Evolutionary conservation across 2,329 filamentous ascomycete genomes (phyloP).

Genomic region (Trichoderma hamatum): DNA sequence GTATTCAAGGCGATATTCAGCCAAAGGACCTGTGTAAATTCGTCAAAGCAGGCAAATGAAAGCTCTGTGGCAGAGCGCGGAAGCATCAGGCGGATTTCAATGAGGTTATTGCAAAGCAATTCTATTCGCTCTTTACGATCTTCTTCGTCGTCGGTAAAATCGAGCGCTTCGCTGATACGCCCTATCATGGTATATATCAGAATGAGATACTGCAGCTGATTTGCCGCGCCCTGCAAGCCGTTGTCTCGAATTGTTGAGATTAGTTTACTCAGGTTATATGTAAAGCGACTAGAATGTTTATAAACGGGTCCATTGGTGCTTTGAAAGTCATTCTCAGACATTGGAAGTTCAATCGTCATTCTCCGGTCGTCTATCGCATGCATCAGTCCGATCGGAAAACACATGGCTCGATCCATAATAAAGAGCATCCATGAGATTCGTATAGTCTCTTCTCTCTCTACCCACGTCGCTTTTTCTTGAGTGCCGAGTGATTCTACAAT

Average conservation of each 20-base stretch:
- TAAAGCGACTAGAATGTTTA: constrained; percentile 3
- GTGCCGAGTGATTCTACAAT: constrained; percentile 26
- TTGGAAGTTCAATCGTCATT: constrained; percentile 32
- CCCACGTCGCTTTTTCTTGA: constrained; percentile 25
- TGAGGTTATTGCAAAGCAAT: constrained; percentile 27
- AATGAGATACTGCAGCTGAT: constrained; percentile 32
- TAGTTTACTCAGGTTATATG: constrained; percentile 28
- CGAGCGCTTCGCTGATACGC: constrained; percentile 31
- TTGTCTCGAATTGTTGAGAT: constrained; percentile 29
- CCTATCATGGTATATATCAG: constrained; percentile 33
- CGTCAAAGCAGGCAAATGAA: constrained; percentile 28
- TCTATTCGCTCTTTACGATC: constrained; percentile 26
- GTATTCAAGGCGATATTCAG: constrained; percentile 30
- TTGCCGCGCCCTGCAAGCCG: constrained; percentile 21
- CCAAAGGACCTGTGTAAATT: constrained; percentile 32
- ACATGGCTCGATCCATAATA: constrained; percentile 34
- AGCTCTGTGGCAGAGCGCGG: constrained; percentile 33
- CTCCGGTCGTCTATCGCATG: constrained; percentile 35
- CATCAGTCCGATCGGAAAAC: constrained; percentile 33
- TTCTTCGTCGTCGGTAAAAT: constrained; percentile 27
- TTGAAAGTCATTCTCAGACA: constrained; percentile 32
- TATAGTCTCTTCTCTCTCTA: constrained; percentile 32
- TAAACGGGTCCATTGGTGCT: not conserved
- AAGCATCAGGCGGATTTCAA: constrained; percentile 32
- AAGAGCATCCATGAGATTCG: constrained; percentile 34